Evolutionary conservation across 441 rosid genomes (phyloP), one percentile per base, ranked within the genome.

Genomic region (Adansonia gregorii): DNA sequence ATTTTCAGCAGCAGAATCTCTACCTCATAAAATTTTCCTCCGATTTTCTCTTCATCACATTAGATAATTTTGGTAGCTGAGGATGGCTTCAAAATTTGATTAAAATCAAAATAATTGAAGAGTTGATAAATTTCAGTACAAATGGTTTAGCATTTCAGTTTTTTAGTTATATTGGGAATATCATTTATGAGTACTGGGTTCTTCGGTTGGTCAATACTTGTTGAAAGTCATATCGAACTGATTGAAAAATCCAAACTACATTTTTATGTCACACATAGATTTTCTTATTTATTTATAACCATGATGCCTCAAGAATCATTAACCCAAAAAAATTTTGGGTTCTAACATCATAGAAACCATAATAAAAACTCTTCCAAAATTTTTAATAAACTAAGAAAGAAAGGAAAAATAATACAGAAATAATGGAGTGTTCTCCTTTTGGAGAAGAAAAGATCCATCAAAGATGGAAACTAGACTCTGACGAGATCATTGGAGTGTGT

Each of bases 61-160:
- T 15, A n/a, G 43, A 39, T 35, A 35, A 41, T 61, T 27, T 19
- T 60, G 35, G 41, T 60, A 24, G n/a, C 35, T 11, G 11, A 15
- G 66, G 41, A 24, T 4, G 41, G 66, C n/a, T 6, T 22, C 41
- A 0, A 24, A 60, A 27, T 11, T 22, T 60, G 7, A 14, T 1
- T 60, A 24, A 22, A 59, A 15, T 2, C 6, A 8, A 55, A 55
- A 60, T 60, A 60, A 2, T 60, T 4, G 17, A 24, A 5, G 41
- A 11, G 66, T 60, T 9, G 8, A 60, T 60, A 60, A 59, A 59
- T 59, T 59, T 60, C 41, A 60, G n/a, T 59, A 60, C 27, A 60
- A 24, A 12, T 20, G 63, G 14, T 27, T 27, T 31, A 12, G 39
- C 17, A 27, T 61, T 27, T 27, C 6, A 27, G 35, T 15, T 4